phyloP scores from a whole-genome alignment of 495 filamentous ascomycete genomes.

The Podospora fimiseda region DNA sequence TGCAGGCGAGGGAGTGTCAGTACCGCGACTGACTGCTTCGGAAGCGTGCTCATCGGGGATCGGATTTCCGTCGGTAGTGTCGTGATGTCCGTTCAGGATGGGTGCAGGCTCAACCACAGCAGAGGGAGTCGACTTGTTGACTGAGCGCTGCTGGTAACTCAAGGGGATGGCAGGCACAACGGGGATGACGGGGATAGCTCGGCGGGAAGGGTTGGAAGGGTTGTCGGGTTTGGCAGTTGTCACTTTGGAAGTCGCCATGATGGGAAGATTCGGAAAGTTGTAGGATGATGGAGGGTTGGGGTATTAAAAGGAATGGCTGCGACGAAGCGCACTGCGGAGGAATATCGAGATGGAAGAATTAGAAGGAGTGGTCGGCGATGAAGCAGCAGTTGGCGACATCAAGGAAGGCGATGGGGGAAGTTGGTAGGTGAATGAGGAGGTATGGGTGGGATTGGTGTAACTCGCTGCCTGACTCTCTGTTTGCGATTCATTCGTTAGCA shows the following conservation, averaged over 20 bases:
- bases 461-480: constrained; percentile 18
- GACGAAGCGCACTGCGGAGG: background rate
- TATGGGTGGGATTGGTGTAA: constrained; percentile 17
- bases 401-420: background rate
- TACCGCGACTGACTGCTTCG: background rate
- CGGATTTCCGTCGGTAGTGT: background rate
- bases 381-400: background rate
- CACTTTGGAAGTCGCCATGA: constrained; percentile 25
- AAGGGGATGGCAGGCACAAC: constrained; percentile 27
- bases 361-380: background rate
- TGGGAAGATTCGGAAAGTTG: background rate
- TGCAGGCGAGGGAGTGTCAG: background rate
- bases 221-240: constrained; percentile 18
- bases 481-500: constrained; percentile 8
- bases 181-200: constrained; percentile 9
- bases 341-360: background rate
- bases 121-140: constrained; percentile 8
- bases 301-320: background rate
- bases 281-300: background rate
- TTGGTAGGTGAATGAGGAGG: background rate
- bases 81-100: constrained; percentile 1
- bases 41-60: background rate
- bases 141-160: constrained; percentile 23
- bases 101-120: constrained; percentile 4
- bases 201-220: constrained; percentile 8